These are phyloP conservation scores for cucumber (Cucumis sativus) DNA, from an alignment of 306 rosid species.

Conservation along the genomic window Cucumber_9930_V3 NC_026659.2:28902001-28902500, in stretches of 20 bases:
- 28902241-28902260: neutral
- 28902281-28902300: no score
- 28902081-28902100: neutral
- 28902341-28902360: no score
- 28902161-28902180: neutral
- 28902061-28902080: neutral
- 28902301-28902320: no score
- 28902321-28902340: no score
- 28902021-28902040: conserved; percentile 6
- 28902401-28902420: no score
- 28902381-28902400: no score
- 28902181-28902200: neutral
- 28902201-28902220: neutral
- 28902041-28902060: conserved; percentile 6
- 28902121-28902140: neutral
- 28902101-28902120: neutral
- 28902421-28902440: no score
- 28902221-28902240: neutral
- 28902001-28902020: conserved; percentile 10
- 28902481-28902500: no score
- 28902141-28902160: conserved; percentile 1
- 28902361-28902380: no score
- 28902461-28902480: no score
- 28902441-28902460: no score
- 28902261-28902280: neutral